A percentile compares a stretch with the other conserved stretches of the same genome.
These are phyloP conservation scores for Pleurotus djamor DNA, from an alignment of 768 basidiomycete species.

Conservation along the genomic window DNA sequence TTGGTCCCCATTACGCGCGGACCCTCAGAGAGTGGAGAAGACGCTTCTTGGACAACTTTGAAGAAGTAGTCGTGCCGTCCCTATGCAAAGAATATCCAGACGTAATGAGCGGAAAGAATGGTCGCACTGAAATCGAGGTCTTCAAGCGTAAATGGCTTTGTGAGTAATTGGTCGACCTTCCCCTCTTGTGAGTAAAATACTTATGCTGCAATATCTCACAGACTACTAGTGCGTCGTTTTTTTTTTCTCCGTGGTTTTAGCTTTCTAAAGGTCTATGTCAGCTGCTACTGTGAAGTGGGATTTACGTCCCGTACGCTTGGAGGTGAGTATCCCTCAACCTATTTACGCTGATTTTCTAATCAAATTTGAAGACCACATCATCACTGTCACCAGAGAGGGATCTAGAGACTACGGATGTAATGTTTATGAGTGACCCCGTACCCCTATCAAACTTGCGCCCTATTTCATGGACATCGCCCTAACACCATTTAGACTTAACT, in stretches of 20 bases:
- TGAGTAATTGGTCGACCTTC: slow-evolving; percentile 26
- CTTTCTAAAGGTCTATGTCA: slow-evolving; percentile 17
- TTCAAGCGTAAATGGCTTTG: slow-evolving; percentile 78
- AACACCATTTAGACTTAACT: not conserved
- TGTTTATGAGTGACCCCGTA: slow-evolving; percentile 24
- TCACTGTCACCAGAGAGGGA: slow-evolving; percentile 66
- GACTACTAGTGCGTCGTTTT: slow-evolving; percentile 43
- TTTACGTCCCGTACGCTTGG: slow-evolving; percentile 66
- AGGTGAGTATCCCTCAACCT: slow-evolving; percentile 34
- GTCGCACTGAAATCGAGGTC: slow-evolving; percentile 60
- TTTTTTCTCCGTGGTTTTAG: not conserved
- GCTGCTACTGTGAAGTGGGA: slow-evolving; percentile 74
- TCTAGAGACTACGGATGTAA: slow-evolving; percentile 56
- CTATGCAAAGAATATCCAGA: slow-evolving; percentile 59
- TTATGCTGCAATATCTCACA: slow-evolving; percentile 16
- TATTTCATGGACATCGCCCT: not conserved
- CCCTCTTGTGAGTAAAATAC: not conserved
- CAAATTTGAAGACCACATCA: slow-evolving; percentile 50
- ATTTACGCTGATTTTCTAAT: not conserved
- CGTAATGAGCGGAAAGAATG: slow-evolving; percentile 41
- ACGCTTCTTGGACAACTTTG: slow-evolving; percentile 59
- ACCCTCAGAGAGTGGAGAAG: slow-evolving; percentile 76
- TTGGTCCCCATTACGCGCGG: slow-evolving; percentile 77
- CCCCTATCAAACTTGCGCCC: not conserved
- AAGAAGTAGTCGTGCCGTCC: slow-evolving; percentile 54